A percentile compares a stretch with the other conserved stretches of the same genome.
Evolutionary conservation across 1,284 basidiomycete genomes (phyloP).

Genomic region (Anthracocystis panici-leucophaei): DNA sequence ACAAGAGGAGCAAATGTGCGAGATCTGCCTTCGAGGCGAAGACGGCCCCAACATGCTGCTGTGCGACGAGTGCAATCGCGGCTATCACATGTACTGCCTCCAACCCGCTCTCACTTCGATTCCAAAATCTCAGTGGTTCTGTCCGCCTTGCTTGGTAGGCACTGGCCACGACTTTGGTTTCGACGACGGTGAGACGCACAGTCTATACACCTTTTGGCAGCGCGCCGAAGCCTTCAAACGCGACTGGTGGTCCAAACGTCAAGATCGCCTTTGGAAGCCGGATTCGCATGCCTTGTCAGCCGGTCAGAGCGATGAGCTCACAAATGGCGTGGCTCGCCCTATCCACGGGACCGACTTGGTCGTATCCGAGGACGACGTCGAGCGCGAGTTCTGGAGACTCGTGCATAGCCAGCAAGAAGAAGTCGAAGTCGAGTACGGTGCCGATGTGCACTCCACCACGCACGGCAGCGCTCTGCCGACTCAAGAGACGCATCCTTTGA

Average conservation of each 20-base stretch:
- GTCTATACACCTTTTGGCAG: constrained; percentile 89
- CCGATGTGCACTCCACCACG: constrained; percentile 96
- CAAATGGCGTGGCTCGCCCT: constrained; percentile 51
- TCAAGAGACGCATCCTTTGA: constrained; percentile 87
- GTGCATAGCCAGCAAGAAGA: constrained; percentile 89
- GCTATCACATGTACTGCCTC: constrained; percentile 96
- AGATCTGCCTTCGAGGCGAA: constrained; percentile 80
- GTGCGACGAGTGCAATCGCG: constrained; percentile 94
- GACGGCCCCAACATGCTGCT: constrained; percentile 89
- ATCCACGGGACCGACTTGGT: constrained; percentile 71
- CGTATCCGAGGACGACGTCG: constrained; percentile 89
- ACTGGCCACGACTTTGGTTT: constrained; percentile 99
- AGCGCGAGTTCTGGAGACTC: constrained; percentile 96
- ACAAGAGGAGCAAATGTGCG: constrained; percentile 61
- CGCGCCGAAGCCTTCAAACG: constrained; percentile 83
- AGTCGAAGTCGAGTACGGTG: constrained; percentile 98
- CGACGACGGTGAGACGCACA: constrained; percentile 97
- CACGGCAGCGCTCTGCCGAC: constrained; percentile 98
- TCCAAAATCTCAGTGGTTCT: constrained; percentile 96
- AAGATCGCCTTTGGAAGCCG: constrained; percentile 45
- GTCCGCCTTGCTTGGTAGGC: constrained; percentile 88
- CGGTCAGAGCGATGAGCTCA: constrained; percentile 3
- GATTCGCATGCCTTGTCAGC: constrained; percentile 6
- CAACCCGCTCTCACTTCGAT: constrained; percentile 86
- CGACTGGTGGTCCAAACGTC: constrained; percentile 76